These are phyloP conservation scores for Fusarium oligoseptatum DNA, from an alignment of 2,329 filamentous ascomycete genomes.

Conservation along the genomic window DNA sequence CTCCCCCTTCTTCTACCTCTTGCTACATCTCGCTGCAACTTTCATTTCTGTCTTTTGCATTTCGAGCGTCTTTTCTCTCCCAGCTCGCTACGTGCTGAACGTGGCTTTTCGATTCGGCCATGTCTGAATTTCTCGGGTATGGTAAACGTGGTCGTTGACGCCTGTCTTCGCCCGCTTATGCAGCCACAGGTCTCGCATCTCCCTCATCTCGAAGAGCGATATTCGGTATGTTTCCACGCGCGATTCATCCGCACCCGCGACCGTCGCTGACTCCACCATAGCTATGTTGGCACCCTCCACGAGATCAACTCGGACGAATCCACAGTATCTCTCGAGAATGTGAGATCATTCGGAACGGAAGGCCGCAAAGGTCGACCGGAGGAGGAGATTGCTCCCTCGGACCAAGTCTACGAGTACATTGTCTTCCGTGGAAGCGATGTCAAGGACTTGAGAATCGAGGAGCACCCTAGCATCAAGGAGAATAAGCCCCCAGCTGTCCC, in stretches of 20 bases:
- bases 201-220: conserved; percentile 96
- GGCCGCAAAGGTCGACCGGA: conserved; percentile 83
- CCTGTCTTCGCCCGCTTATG: conserved; percentile 52
- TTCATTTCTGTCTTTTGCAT: conserved; percentile 34
- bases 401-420: conserved; percentile 97
- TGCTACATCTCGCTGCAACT: conserved; percentile 31
- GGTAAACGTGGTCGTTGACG: conserved; percentile 47
- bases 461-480: conserved; percentile 80
- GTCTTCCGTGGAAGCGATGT: conserved; percentile 98
- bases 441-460: conserved; percentile 95
- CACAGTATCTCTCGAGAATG: conserved; percentile 96
- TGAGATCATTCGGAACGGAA: conserved; percentile 94
- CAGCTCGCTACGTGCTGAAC: conserved; percentile 58
- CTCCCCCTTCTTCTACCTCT: conserved; percentile 27
- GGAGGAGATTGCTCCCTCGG: conserved; percentile 86
- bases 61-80: conserved; percentile 37
- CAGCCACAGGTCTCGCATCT: conserved; percentile 83
- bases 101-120: conserved; percentile 55
- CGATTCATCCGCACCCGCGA: conserved; percentile 11
- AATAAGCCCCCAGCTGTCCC: conserved; percentile 83
- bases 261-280: conserved; percentile 59
- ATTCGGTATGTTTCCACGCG: conserved; percentile 77
- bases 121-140: conserved; percentile 74
- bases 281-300: conserved; percentile 95
- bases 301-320: conserved; percentile 98